Base-by-base conservation (phyloP, 176 grass and related monocot species). In the Phragmites australis region DNA sequence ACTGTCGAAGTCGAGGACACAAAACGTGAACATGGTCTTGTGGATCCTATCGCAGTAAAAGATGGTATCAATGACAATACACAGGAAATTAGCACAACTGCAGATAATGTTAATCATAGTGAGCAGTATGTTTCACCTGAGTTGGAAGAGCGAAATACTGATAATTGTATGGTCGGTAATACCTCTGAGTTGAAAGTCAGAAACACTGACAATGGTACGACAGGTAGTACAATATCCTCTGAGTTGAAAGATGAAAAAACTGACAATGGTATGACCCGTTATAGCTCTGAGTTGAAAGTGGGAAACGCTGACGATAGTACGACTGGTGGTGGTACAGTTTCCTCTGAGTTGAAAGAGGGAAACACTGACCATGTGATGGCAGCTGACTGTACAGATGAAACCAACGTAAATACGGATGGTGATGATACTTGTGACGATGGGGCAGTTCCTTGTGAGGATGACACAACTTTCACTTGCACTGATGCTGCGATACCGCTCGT, bases 401-500 rank as follows among this genome's bases (percentile, higher is more conserved):
- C 31, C 0, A 45, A 34, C 57, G 63, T 31, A 26, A 25, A 43
- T 60, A n/a, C 30, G 25, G 76, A 70, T 67, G 15, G 45, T 69
- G 58, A 56, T 15, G 81, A 70, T 66, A 31, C 53, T 63, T 37
- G 34, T 37, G 34, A 37, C 14, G 57, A 34, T 10, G 65, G 49
- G 48, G 25, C 72, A 57, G 87, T 57, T 59, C 63, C 54, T 61
- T 56, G 67, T 70, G 67, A 75, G 65, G 80, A 65, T 19, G 58
- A 65, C 34, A 68, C 25, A 22, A 32, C 21, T 17, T 25, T 19
- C 57, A n/a, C 63, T 17, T 25, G 23, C 57, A n/a, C 63, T 21
- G 79, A 89, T 62, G 44, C 42, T 77, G 75, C 79, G 76, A 81
- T 27, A 53, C 10, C 47, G 45, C 27, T 37, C 0, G 0, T 72